Evolutionary conservation across 257 asterid species (phyloP).

Genomic region (Solanum lycopersicoides): DNA sequence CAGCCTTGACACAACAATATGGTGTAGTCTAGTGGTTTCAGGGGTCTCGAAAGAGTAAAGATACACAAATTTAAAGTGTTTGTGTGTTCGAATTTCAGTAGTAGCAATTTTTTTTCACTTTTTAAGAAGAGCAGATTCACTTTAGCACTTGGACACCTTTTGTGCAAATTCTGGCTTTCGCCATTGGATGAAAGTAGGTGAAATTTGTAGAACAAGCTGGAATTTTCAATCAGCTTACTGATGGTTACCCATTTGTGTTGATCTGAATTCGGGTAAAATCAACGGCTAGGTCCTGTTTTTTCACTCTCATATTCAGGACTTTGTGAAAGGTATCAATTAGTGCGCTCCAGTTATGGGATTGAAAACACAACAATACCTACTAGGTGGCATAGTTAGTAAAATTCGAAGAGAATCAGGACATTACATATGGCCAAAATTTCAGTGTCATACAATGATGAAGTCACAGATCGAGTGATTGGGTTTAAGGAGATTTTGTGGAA

Average conservation of each 20-base stretch:
- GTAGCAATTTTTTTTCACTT: no score
- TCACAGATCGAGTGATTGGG: not conserved
- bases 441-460: no score
- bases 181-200: not conserved
- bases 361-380: not conserved
- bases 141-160: no score
- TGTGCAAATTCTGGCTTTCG: no score
- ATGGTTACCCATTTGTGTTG: not conserved
- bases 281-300: not conserved
- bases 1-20: no score
- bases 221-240: not conserved
- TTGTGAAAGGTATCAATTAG: not conserved
- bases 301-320: not conserved
- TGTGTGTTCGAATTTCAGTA: no score
- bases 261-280: not conserved
- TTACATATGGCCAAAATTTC: not conserved
- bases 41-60: no score
- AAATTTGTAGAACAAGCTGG: not conserved
- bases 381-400: not conserved
- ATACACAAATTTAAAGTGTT: no score
- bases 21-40: no score
- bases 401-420: not conserved
- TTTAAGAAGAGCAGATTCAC: no score
- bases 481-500: not conserved
- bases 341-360: not conserved